phyloP scores from a whole-genome alignment of 495 filamentous ascomycete species.

The Talaromyces adpressus region DNA sequence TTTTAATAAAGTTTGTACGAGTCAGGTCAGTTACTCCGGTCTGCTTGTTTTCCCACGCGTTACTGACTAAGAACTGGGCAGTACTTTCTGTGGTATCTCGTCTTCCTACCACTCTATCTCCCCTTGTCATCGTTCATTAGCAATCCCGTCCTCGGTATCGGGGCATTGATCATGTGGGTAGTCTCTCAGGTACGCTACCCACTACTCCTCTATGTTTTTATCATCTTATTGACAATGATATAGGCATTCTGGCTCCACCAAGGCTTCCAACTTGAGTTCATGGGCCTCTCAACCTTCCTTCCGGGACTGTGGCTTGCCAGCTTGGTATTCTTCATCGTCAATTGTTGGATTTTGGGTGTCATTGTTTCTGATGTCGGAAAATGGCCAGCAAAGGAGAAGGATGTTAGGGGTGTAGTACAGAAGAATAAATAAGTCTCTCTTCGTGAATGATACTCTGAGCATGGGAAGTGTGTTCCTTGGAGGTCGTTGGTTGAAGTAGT shows the following conservation, averaged over 20 bases:
- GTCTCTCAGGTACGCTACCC: slow-evolving; percentile 45
- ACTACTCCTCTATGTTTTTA: not conserved
- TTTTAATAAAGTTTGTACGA: slow-evolving; percentile 98
- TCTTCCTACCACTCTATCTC: slow-evolving; percentile 87
- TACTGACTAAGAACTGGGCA: no score
- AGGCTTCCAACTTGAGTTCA: slow-evolving; percentile 80
- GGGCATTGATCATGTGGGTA: slow-evolving; percentile 64
- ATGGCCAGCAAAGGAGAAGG: not conserved
- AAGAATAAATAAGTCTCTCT: not conserved
- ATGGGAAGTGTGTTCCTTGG: no score
- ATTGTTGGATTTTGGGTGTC: slow-evolving; percentile 79
- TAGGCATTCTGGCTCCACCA: slow-evolving; percentile 84
- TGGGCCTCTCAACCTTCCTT: slow-evolving; percentile 77
- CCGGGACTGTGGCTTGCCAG: slow-evolving; percentile 73
- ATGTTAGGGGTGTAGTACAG: not conserved
- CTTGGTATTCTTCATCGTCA: slow-evolving; percentile 74
- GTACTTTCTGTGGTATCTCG: slow-evolving; percentile 98
- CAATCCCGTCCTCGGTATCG: slow-evolving; percentile 50
- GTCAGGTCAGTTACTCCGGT: slow-evolving; percentile 47
- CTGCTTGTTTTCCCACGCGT: no score
- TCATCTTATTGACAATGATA: not conserved
- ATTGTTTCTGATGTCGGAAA: slow-evolving; percentile 60
- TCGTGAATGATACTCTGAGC: not conserved
- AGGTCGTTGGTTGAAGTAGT: no score
- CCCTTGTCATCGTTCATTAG: slow-evolving; percentile 66